These are phyloP conservation scores for Epichloe amarillans DNA, from an alignment of 2,329 filamentous ascomycete genomes.

Conservation along the genomic window DNA sequence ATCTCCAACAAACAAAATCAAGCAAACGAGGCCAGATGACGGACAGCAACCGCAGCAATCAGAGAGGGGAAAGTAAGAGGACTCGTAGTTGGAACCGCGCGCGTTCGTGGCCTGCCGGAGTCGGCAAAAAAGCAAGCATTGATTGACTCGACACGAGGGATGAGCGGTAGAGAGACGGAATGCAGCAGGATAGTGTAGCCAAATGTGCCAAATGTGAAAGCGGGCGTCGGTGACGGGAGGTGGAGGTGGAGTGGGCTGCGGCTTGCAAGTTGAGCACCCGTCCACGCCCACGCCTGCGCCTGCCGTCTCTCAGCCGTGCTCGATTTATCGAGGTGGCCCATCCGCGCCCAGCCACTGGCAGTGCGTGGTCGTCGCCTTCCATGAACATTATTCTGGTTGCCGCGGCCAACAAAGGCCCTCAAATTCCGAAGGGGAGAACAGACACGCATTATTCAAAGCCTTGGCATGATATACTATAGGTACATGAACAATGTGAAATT, in stretches of 20 bases:
- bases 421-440: no score
- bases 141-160: not conserved
- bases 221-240: not conserved
- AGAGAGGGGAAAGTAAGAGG: not conserved
- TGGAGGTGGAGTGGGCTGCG: not conserved
- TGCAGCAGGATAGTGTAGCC: not conserved
- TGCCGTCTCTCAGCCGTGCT: no score
- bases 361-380: no score
- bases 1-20: slow-evolving; percentile 7
- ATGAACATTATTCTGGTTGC: no score
- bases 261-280: no score
- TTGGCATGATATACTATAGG: no score
- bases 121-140: not conserved
- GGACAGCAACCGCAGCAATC: not conserved
- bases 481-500: not conserved
- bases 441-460: no score
- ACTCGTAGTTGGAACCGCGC: not conserved
- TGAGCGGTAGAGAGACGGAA: not conserved
- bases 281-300: no score
- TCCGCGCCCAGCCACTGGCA: no score
- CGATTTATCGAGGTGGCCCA: no score
- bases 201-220: not conserved
- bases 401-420: no score
- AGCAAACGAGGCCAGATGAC: not conserved
- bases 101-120: not conserved